Evolutionary conservation across 352 stramenopile genomes (phyloP).

Genomic region (Pythium insidiosum): DNA sequence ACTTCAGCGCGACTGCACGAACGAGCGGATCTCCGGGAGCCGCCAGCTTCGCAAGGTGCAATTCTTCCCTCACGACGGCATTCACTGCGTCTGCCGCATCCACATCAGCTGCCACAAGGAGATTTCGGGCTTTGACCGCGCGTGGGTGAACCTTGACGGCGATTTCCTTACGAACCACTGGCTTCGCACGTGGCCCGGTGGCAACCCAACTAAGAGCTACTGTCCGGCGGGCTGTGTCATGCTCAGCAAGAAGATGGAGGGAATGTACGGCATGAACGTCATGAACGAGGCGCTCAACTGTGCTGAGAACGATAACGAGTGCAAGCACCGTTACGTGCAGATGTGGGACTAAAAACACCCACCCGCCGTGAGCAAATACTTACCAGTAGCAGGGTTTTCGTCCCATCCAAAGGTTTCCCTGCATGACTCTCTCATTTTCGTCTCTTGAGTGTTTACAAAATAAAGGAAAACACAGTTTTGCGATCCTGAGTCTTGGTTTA

Average conservation of each 20-base stretch:
- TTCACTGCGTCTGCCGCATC: constrained; percentile 95
- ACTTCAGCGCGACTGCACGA: constrained; percentile 85
- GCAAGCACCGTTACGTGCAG: no score
- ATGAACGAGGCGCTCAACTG: no score
- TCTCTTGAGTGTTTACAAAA: no score
- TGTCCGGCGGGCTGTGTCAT: constrained; percentile 64
- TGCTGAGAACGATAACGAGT: no score
- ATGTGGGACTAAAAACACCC: no score
- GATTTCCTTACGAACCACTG: constrained; percentile 73
- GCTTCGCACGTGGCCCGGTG: no score
- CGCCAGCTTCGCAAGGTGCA: constrained; percentile 92
- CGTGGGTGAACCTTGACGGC: constrained; percentile 41
- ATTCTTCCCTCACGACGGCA: constrained; percentile 92
- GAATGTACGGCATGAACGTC: constrained; percentile 71
- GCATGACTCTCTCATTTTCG: no score
- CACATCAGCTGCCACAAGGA: constrained; percentile 95
- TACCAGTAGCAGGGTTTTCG: no score
- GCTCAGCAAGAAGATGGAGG: constrained; percentile 39
- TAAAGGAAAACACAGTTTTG: no score
- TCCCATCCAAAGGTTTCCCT: no score
- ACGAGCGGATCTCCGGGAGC: constrained; percentile 91
- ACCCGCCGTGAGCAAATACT: no score
- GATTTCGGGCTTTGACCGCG: constrained; percentile 89
- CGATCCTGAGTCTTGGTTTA: no score
- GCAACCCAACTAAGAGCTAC: constrained; percentile 89